Evolutionary conservation across 495 filamentous ascomycete species (phyloP).

Genomic region (Neurospora intermedia): DNA sequence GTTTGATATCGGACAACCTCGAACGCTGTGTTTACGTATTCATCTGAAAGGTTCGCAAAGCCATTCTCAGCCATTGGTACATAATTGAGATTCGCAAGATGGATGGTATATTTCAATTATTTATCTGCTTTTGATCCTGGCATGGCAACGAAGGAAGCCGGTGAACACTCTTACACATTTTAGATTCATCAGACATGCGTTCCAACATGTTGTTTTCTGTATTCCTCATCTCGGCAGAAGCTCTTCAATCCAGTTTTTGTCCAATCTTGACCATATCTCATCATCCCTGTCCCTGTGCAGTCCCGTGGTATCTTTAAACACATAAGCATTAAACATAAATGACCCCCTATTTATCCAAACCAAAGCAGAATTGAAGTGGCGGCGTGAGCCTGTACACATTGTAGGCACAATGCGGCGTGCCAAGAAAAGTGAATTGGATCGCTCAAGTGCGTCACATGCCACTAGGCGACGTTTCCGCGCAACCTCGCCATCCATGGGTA

Average conservation of each 20-base stretch:
- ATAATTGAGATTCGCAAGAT: background rate
- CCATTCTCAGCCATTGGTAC: background rate
- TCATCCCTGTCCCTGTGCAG: background rate
- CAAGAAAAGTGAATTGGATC: background rate
- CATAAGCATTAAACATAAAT: slow-evolving; percentile 1
- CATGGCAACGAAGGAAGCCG: background rate
- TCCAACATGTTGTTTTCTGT: background rate
- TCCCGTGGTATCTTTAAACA: slow-evolving; percentile 3
- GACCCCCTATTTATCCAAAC: background rate
- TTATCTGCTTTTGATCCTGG: background rate
- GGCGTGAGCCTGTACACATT: background rate
- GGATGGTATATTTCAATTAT: background rate
- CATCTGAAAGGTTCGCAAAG: background rate
- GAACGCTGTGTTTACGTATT: background rate
- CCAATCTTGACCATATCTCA: background rate
- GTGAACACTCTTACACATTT: background rate
- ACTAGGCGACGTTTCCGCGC: background rate
- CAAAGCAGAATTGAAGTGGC: background rate
- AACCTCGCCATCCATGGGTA: background rate
- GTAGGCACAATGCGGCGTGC: background rate
- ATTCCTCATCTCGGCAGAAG: background rate
- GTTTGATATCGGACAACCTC: background rate
- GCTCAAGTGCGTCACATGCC: background rate
- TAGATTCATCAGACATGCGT: background rate
- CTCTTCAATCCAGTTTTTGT: background rate